Conservation (phyloP, 306 rosid genomes). For the Vicia faba region DNA sequence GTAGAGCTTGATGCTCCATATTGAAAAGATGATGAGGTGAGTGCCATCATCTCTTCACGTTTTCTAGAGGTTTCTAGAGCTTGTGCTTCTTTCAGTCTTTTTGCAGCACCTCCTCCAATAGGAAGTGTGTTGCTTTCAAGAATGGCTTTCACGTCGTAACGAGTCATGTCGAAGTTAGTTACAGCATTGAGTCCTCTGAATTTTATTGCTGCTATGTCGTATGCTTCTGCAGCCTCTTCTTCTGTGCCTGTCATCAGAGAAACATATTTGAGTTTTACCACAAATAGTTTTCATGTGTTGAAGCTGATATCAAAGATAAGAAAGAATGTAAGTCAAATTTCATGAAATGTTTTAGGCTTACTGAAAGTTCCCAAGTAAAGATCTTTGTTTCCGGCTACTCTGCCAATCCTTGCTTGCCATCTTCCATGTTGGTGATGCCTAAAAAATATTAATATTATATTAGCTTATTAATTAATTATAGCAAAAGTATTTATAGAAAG, state of each 20-base stretch:
- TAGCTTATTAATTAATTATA: neutral
- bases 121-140: conserved; percentile 91
- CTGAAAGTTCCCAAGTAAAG: conserved; percentile 98
- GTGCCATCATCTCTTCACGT: conserved; percentile 80
- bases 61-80: conserved; percentile 86
- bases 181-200: conserved; percentile 93
- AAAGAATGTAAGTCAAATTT: too few species aligned
- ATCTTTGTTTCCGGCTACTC: conserved; percentile 99
- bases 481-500: neutral
- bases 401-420: conserved; percentile 99
- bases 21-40: conserved; percentile 56
- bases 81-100: conserved; percentile 88
- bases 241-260: conserved; percentile 58
- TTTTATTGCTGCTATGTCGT: conserved; percentile 95
- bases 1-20: conserved; percentile 52
- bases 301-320: too few species aligned
- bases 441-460: conserved; percentile 6
- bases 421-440: conserved; percentile 99
- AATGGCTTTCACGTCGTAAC: conserved; percentile 91
- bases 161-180: conserved; percentile 94
- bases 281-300: too few species aligned
- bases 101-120: conserved; percentile 94
- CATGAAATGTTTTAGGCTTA: conserved; percentile 38
- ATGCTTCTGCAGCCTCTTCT: conserved; percentile 99
- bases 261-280: too few species aligned